Evolutionary conservation across 164 flowering plant species (phyloP).

Genomic region (Nymphaea colorata): DNA sequence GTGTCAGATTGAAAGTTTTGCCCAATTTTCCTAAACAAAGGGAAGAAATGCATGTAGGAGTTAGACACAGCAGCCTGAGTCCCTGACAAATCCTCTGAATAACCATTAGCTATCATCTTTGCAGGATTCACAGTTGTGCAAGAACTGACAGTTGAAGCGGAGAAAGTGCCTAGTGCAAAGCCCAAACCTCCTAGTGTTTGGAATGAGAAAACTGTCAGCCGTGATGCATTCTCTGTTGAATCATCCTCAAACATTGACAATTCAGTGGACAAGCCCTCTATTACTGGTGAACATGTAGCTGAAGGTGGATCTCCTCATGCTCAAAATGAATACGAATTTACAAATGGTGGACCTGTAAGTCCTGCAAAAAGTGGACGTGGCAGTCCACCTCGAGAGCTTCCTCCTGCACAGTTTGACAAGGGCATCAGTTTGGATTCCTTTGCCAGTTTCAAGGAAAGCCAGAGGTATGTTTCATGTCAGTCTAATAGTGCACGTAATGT

Average conservation of each 20-base stretch:
- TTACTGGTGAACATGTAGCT: conserved; percentile 15
- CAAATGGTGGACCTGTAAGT: conserved; percentile 46
- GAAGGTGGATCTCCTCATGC: conserved; percentile 31
- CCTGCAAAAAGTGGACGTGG: conserved; percentile 32
- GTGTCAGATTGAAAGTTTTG: too few species aligned
- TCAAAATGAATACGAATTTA: conserved; percentile 31
- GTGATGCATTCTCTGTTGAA: conserved; percentile 14
- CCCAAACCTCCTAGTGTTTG: not conserved
- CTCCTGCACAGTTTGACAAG: conserved; percentile 26
- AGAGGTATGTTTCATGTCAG: conserved; percentile 28
- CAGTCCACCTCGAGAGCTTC: conserved; percentile 39
- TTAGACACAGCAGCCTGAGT: too few species aligned
- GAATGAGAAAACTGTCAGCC: conserved; percentile 22
- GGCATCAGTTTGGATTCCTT: conserved; percentile 32
- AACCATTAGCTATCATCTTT: not conserved
- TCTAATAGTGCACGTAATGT: too few species aligned
- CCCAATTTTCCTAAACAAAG: not conserved
- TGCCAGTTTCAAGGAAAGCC: conserved; percentile 38
- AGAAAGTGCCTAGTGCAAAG: conserved; percentile 56
- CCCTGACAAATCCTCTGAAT: too few species aligned
- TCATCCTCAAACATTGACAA: conserved; percentile 31
- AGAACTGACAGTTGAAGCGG: conserved; percentile 88
- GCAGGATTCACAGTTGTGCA: conserved; percentile 75
- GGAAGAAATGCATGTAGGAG: not conserved
- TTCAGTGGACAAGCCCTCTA: conserved; percentile 32